A percentile compares a stretch with the other conserved stretches of the same genome.
phyloP scores from a whole-genome alignment of 441 rosid species.

The Kokia cookei region DNA sequence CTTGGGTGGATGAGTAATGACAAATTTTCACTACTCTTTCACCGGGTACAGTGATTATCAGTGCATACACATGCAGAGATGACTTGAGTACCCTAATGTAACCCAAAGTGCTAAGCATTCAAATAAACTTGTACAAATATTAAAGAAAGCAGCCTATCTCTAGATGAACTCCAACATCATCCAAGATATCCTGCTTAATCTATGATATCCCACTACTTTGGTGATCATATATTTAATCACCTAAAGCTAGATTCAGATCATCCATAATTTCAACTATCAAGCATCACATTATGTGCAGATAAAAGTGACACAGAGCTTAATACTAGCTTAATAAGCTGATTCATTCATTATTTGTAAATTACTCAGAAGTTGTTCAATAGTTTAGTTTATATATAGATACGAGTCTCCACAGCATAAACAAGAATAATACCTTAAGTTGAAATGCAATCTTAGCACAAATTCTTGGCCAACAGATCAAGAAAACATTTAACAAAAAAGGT shows the following conservation, averaged over 20 bases:
- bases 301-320: background rate
- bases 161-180: background rate
- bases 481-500: background rate
- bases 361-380: background rate
- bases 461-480: background rate
- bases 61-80: background rate
- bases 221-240: background rate
- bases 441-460: background rate
- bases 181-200: background rate
- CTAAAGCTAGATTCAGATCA: background rate
- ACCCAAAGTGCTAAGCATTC: background rate
- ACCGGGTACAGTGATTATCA: background rate
- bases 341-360: background rate
- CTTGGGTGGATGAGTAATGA: background rate
- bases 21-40: background rate
- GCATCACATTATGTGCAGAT: background rate
- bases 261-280: background rate
- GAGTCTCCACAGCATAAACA: background rate
- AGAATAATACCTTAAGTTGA: background rate
- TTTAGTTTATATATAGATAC: background rate
- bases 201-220: background rate
- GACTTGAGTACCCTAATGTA: background rate
- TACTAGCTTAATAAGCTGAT: background rate
- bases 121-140: background rate
- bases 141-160: background rate